Evolutionary conservation across 768 basidiomycete species (phyloP), one percentile per base, ranked within the genome.

Genomic region (Clathrus columnatus): DNA sequence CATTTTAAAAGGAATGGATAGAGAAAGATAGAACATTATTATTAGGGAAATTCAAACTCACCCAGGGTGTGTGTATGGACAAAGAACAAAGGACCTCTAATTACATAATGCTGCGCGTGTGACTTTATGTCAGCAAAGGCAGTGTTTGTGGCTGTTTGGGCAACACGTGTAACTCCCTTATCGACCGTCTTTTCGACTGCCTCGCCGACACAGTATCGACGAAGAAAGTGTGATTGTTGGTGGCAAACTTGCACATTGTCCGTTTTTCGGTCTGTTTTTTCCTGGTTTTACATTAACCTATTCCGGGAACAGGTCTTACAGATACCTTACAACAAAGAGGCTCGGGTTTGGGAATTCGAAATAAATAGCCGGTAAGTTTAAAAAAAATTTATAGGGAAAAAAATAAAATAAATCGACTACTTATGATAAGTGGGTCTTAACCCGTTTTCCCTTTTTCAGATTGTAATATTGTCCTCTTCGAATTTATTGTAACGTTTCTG

Each of bases 101-200:
- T 36, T 36, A 36, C 36, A 36, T 36, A 36, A 36, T 36, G 36
- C 36, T 11, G 36, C 36, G 36, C n/a, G 36, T n/a, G 36, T 36
- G 36, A 36, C 36, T 17, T 55, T 48, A 55, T 27, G 51, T 53
- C 36, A 53, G 41, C 51, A 7, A n/a, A n/a, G 36, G 36, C 52
- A 8, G 41, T 55, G 48, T 55, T 55, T 48, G 27, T 44, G 23
- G 17, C 32, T 55, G 48, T 55, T 55, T 55, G 54, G 44, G 17
- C 14, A 16, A 55, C 54, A 55, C 54, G 54, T 55, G 54, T 55
- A 55, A 55, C 54, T 55, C 54, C n/a, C 54, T 55, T 55, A 55
- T 55, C 54, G 46, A 53, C 51, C 8, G 14, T 36, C 10, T 36
- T 7, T n/a, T 36, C 36, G 36, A 36, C 36, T 5, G 36, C 36